Evolutionary conservation across 192 early-diverging fungal genomes (phyloP).

Genomic region (Coemansia sp.): DNA sequence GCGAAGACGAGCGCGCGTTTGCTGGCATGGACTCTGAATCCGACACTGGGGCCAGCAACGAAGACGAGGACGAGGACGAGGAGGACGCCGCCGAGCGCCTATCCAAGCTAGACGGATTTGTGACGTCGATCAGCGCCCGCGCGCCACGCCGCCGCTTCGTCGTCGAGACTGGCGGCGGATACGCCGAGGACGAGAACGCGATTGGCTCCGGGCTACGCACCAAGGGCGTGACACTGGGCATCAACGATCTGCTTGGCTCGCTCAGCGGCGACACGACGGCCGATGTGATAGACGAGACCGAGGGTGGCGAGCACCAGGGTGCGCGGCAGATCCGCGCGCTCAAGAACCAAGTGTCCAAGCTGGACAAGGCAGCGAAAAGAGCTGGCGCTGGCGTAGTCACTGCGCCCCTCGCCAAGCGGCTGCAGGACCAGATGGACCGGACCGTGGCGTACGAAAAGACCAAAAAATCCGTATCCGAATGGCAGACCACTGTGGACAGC

Average conservation of each 20-base stretch:
- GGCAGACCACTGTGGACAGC: conserved; percentile 79
- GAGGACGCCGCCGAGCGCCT: conserved; percentile 29
- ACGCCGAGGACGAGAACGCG: conserved; percentile 40
- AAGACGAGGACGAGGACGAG: conserved; percentile 44
- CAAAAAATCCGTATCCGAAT: conserved; percentile 82
- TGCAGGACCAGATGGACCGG: conserved; percentile 86
- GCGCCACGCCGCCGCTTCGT: conserved; percentile 62
- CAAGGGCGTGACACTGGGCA: conserved; percentile 68
- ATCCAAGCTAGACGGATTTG: conserved; percentile 59
- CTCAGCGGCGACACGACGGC: conserved; percentile 67
- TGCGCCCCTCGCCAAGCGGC: conserved; percentile 80
- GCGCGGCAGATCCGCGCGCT: conserved; percentile 36
- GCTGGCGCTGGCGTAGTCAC: conserved; percentile 55
- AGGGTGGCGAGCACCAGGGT: conserved; percentile 41
- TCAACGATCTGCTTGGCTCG: conserved; percentile 74
- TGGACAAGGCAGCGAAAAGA: conserved; percentile 40
- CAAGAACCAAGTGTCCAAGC: conserved; percentile 29
- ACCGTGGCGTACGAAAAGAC: conserved; percentile 83
- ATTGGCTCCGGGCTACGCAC: conserved; percentile 39
- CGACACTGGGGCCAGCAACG: conserved; percentile 39
- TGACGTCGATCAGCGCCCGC: conserved; percentile 69
- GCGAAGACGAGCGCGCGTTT: conserved; percentile 32
- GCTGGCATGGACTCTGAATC: conserved; percentile 44
- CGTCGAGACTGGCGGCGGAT: conserved; percentile 28
- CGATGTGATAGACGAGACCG: conserved; percentile 38